phyloP scores from a whole-genome alignment of 345 rosid species.

The Eucalyptus regnans region DNA sequence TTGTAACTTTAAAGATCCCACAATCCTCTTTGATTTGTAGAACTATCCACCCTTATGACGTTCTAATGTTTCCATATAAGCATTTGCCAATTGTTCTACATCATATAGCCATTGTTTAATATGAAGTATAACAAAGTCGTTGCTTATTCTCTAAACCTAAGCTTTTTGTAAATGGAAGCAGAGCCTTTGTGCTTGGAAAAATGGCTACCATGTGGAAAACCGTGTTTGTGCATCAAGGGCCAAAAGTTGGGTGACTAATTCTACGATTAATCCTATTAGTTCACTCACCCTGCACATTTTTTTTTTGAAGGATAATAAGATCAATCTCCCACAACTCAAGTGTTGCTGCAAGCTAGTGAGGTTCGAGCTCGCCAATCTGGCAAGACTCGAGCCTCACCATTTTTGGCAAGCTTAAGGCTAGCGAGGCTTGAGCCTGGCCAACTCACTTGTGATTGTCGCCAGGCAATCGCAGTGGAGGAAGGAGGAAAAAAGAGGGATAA shows the following conservation, averaged over 20 bases:
- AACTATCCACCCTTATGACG: accelerated
- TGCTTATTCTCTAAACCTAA: too few species aligned
- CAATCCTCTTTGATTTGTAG: too few species aligned
- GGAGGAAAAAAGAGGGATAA: not conserved
- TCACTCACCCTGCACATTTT: not conserved
- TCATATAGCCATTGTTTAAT: too few species aligned
- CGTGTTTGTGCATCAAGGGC: accelerated
- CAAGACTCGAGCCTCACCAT: not conserved
- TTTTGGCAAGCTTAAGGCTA: not conserved
- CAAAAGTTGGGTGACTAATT: not conserved
- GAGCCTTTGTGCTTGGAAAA: too few species aligned
- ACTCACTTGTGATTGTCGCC: accelerated
- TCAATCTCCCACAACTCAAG: accelerated
- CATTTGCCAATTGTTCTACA: accelerated
- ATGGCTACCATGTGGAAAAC: not conserved
- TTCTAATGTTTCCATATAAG: accelerated
- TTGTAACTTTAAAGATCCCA: too few species aligned
- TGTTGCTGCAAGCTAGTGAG: accelerated
- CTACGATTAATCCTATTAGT: accelerated
- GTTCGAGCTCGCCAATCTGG: accelerated
- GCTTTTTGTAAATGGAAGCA: too few species aligned
- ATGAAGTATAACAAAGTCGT: too few species aligned
- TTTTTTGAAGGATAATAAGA: not conserved
- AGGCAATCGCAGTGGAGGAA: accelerated
- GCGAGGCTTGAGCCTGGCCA: accelerated